Base-by-base conservation (phyloP, 805 yeast species). In the Kodamaea leandrae region DNA sequence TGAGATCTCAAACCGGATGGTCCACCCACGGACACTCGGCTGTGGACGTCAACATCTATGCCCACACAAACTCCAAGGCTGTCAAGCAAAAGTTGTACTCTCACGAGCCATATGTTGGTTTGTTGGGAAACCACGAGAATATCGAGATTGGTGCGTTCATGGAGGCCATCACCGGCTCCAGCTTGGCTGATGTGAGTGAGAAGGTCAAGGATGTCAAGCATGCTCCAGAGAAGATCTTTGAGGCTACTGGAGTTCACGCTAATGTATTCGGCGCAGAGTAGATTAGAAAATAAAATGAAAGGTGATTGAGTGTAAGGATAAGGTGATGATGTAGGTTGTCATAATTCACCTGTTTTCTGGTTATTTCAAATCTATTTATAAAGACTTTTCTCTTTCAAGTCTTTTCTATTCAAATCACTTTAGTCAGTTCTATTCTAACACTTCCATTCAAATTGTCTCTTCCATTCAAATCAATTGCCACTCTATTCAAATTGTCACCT, bases 11-110 rank as follows among this genome's bases (percentile, higher is more conserved):
- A 61, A 78, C 88, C 13, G 97, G 96, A n/a, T 90, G 96, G 96
- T 74, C 95, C 7, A 90, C 97, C 0, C 95, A 88, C 55, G 98
- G 97, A 21, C 98, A 90, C 61, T 82, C 95, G 15, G 96, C 96
- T 0, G 96, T 90, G 12, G 98, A 90, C 62, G 96, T 90, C 26
- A 90, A 91, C 55, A 85, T 91, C 36, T 90, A 90, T 58, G 96
- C 84, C 0, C 76, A 82, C 58, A 75, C 89, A 23, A 83, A 83
- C 52, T 77, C 74, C 18, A 66, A 70, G 36, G 52, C 63, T 6
- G 70, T 80, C 21, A 63, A 63, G 54, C 33, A 47, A 2, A 53
- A 69, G 49, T 61, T 68, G 42, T 50, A 76, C 6, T 45, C 53
- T 5, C 47, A 52, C 13, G 42, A 46, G 16, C 43, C 52, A 1